Conservation (phyloP, 768 basidiomycete species). For the Pleurotus eryngii region DNA sequence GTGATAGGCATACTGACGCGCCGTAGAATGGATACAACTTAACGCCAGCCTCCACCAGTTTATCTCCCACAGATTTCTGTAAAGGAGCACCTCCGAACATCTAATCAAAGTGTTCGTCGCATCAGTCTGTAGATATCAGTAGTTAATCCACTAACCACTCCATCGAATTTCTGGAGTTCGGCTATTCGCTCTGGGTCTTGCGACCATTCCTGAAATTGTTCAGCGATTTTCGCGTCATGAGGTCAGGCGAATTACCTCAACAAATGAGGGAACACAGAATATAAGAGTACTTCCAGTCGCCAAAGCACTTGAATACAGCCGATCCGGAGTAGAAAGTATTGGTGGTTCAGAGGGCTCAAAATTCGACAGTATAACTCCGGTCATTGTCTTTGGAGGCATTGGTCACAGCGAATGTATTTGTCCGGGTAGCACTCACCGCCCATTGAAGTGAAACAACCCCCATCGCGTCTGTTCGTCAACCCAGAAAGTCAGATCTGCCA, state of each 20-base stretch:
- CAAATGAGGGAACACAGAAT: constrained; percentile 21
- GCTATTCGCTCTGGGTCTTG: constrained; percentile 6
- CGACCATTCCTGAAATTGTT: constrained; percentile 9
- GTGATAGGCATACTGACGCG: constrained; percentile 11
- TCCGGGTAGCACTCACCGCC: constrained; percentile 6
- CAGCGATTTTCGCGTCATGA: not conserved
- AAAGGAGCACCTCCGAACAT: constrained; percentile 18
- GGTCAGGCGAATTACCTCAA: constrained; percentile 8
- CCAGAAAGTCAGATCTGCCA: not conserved
- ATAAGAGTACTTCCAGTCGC: constrained; percentile 15
- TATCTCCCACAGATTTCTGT: constrained; percentile 16
- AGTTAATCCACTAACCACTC: constrained; percentile 10
- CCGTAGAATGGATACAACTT: constrained; percentile 16
- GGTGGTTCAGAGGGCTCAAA: not conserved
- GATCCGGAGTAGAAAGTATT: constrained; percentile 18
- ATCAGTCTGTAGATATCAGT: not conserved
- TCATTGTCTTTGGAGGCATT: constrained; percentile 8
- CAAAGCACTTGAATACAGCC: constrained; percentile 16
- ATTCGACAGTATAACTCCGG: constrained; percentile 9
- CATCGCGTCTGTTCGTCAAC: constrained; percentile 11
- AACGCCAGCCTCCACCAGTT: constrained; percentile 11
- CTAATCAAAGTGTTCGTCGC: not conserved
- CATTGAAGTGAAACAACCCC: constrained; percentile 13
- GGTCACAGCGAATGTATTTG: not conserved
- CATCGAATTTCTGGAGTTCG: constrained; percentile 10